Evolutionary conservation across 768 basidiomycete genomes (phyloP).

Genomic region (Tremella yokohamensis): DNA sequence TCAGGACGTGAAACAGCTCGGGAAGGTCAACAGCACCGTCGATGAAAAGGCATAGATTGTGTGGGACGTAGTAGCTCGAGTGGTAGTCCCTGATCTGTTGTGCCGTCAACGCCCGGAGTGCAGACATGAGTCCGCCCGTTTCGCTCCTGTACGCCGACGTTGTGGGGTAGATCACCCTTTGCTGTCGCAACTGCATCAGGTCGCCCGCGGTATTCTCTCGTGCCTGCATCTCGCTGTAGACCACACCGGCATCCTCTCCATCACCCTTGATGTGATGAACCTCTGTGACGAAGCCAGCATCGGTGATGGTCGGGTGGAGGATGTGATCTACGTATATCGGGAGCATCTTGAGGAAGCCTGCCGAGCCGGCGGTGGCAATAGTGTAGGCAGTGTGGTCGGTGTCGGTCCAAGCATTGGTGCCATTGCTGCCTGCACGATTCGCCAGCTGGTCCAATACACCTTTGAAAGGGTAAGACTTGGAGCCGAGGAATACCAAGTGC

Average conservation of each 20-base stretch:
- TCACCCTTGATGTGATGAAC: slow-evolving; percentile 89
- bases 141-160: slow-evolving; percentile 90
- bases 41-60: slow-evolving; percentile 75
- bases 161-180: slow-evolving; percentile 73
- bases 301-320: slow-evolving; percentile 88
- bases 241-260: slow-evolving; percentile 90
- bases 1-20: slow-evolving; percentile 75
- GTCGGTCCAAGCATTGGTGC: slow-evolving; percentile 90
- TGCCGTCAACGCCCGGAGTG: slow-evolving; percentile 74
- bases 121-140: slow-evolving; percentile 93
- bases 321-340: slow-evolving; percentile 88
- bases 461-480: slow-evolving; percentile 91
- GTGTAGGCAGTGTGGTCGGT: slow-evolving; percentile 84
- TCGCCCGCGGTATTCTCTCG: slow-evolving; percentile 89
- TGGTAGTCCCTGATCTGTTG: slow-evolving; percentile 93
- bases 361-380: slow-evolving; percentile 87
- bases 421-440: slow-evolving; percentile 64
- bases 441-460: slow-evolving; percentile 92
- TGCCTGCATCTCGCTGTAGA: slow-evolving; percentile 60
- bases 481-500: slow-evolving; percentile 93
- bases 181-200: slow-evolving; percentile 77
- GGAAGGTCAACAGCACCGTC: slow-evolving; percentile 75
- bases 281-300: slow-evolving; percentile 73
- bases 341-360: slow-evolving; percentile 61
- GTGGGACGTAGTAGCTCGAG: slow-evolving; percentile 81